These are phyloP conservation scores for Kwoniella bestiolae DNA, from an alignment of 768 basidiomycete genomes.

Conservation along the genomic window DNA sequence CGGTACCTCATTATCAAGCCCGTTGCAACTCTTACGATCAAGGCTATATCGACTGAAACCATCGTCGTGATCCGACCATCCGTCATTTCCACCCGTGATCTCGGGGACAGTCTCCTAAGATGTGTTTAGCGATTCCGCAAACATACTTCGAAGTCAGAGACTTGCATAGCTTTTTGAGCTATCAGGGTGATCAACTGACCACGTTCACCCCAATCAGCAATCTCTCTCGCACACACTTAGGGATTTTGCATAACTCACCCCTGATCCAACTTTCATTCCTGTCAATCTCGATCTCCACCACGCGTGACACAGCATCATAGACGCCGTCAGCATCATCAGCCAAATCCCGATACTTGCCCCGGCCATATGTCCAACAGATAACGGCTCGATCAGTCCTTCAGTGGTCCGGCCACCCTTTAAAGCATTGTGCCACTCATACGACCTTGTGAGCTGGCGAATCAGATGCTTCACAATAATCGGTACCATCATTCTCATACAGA, in stretches of 20 bases:
- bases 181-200: too few species aligned
- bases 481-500: conserved; percentile 18
- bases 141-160: background rate
- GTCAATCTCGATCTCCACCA: background rate
- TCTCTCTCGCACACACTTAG: too few species aligned
- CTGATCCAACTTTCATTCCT: background rate
- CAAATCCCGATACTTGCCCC: conserved; percentile 60
- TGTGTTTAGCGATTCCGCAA: too few species aligned
- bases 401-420: conserved; percentile 35
- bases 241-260: background rate
- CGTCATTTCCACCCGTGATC: conserved; percentile 65
- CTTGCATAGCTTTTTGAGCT: too few species aligned
- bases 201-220: too few species aligned
- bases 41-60: conserved; percentile 60
- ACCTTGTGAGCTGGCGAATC: conserved; percentile 21
- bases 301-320: background rate
- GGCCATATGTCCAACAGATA: conserved; percentile 64
- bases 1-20: too few species aligned
- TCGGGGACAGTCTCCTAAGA: conserved; percentile 66
- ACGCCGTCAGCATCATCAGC: background rate
- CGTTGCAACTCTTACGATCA: too few species aligned
- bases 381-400: conserved; percentile 50
- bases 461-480: conserved; percentile 29
- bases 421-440: conserved; percentile 56
- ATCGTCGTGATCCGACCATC: conserved; percentile 73